These are phyloP conservation scores for Epichloe sylvatica DNA, from an alignment of 2,329 filamentous ascomycete species.

Conservation along the genomic window DNA sequence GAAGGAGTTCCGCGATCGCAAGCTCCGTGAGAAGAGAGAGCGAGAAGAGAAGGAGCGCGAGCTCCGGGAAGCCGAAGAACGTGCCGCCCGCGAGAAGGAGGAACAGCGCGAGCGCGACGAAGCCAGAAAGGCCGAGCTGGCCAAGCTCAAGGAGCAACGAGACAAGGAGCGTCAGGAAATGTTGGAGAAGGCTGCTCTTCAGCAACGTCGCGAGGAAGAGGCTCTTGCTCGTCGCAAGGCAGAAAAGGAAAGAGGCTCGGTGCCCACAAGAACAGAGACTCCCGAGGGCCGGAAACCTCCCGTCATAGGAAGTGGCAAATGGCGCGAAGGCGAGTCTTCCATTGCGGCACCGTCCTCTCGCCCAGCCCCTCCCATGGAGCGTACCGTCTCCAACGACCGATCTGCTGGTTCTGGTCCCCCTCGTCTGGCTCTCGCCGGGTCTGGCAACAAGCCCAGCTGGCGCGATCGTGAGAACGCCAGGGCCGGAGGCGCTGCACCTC, in stretches of 20 bases:
- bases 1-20: constrained; percentile 75
- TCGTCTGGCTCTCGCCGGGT: constrained; percentile 45
- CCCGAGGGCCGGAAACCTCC: constrained; percentile 20
- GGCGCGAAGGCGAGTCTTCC: constrained; percentile 27
- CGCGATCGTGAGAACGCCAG: constrained; percentile 54
- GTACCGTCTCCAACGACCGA: constrained; percentile 34
- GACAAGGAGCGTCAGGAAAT: constrained; percentile 55
- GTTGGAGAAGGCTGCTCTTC: constrained; percentile 49
- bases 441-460: constrained; percentile 52
- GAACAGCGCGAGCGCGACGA: constrained; percentile 70
- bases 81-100: constrained; percentile 65
- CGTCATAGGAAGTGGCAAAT: constrained; percentile 24
- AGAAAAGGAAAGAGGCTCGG: constrained; percentile 39
- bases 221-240: constrained; percentile 62
- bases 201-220: constrained; percentile 77
- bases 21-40: constrained; percentile 70
- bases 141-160: constrained; percentile 51
- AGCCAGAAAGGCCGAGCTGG: constrained; percentile 58
- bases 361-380: constrained; percentile 23
- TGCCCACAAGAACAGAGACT: constrained; percentile 11
- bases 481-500: constrained; percentile 18
- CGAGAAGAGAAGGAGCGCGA: constrained; percentile 70
- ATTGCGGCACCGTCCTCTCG: constrained; percentile 15
- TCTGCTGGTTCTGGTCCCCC: constrained; percentile 37
- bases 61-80: constrained; percentile 74